Evolutionary conservation across 257 asterid species (phyloP).

Genomic region (Anisodus tanguticus): DNA sequence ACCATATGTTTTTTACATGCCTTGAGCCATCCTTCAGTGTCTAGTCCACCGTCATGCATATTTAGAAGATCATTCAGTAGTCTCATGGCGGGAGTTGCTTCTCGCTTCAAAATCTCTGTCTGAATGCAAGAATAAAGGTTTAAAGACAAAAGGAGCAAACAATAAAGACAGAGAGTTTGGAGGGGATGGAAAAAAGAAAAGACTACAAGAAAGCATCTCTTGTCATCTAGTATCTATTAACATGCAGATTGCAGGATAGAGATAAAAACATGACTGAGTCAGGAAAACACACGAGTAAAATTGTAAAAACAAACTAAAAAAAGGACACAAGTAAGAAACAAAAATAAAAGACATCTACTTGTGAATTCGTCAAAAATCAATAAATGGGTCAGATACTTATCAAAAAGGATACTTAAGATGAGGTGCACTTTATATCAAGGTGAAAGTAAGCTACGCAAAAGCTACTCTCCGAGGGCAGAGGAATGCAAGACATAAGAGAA

Average conservation of each 20-base stretch:
- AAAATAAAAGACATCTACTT: not conserved
- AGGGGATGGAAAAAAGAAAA: too few species aligned
- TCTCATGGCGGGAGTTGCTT: slow-evolving; percentile 93
- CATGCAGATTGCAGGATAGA: too few species aligned
- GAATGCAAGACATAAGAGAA: not conserved
- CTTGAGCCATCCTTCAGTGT: slow-evolving; percentile 87
- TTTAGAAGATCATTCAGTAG: slow-evolving; percentile 81
- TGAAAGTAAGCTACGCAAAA: not conserved
- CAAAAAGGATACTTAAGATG: not conserved
- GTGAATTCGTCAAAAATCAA: not conserved
- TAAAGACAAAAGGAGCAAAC: not conserved
- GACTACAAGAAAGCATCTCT: too few species aligned
- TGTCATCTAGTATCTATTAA: too few species aligned
- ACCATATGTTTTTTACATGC: slow-evolving; percentile 77
- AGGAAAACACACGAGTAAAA: not conserved
- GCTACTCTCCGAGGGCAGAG: not conserved
- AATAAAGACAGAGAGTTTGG: not conserved
- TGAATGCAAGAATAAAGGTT: slow-evolving; percentile 34
- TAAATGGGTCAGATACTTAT: not conserved
- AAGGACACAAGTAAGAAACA: not conserved
- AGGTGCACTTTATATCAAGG: not conserved
- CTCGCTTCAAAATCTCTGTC: slow-evolving; percentile 88
- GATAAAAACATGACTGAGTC: too few species aligned
- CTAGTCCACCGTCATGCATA: slow-evolving; percentile 80
- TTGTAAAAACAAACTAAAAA: not conserved